A percentile compares a stretch with the other conserved stretches of the same genome.
Evolutionary conservation across 805 yeast genomes (phyloP).

Genomic region (Schwanniomyces yamadae): DNA sequence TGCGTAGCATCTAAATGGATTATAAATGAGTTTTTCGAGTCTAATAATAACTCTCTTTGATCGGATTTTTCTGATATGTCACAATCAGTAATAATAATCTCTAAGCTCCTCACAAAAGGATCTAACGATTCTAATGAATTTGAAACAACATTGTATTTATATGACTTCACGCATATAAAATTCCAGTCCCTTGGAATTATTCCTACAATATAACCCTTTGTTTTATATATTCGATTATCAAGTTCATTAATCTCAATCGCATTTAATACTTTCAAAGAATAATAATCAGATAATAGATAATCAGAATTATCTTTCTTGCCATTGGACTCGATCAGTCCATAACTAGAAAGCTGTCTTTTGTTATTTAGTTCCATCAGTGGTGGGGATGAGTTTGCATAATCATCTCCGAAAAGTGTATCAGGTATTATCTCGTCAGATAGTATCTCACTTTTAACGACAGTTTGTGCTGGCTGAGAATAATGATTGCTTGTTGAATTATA

Average conservation of each 20-base stretch:
- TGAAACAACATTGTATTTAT: constrained; percentile 7
- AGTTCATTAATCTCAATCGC: neutral
- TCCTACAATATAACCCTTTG: constrained; percentile 21
- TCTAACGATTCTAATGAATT: constrained; percentile 16
- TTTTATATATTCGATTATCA: constrained; percentile 14
- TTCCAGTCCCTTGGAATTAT: constrained; percentile 25
- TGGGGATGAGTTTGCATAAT: constrained; percentile 7
- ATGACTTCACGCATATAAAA: constrained; percentile 29
- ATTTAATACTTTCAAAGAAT: constrained; percentile 5
- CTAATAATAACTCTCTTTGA: constrained; percentile 6
- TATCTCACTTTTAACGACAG: constrained; percentile 3
- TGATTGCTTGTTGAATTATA: neutral
- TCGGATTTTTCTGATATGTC: neutral
- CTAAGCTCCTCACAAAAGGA: constrained; percentile 24
- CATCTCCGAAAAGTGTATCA: constrained; percentile 10
- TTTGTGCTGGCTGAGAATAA: constrained; percentile 1
- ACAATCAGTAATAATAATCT: constrained; percentile 21
- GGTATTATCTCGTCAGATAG: constrained; percentile 7
- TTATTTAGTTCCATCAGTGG: constrained; percentile 1
- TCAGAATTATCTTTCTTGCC: neutral
- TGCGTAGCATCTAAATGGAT: constrained; percentile 14
- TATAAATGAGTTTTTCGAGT: constrained; percentile 12
- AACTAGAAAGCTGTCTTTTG: constrained; percentile 1
- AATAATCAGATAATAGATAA: neutral
- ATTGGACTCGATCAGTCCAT: constrained; percentile 5